Percentiles rank a stretch among this genome's conserved stretches.
phyloP scores from a whole-genome alignment of 1,284 basidiomycete species.

The Mrakiaceae sp. region DNA sequence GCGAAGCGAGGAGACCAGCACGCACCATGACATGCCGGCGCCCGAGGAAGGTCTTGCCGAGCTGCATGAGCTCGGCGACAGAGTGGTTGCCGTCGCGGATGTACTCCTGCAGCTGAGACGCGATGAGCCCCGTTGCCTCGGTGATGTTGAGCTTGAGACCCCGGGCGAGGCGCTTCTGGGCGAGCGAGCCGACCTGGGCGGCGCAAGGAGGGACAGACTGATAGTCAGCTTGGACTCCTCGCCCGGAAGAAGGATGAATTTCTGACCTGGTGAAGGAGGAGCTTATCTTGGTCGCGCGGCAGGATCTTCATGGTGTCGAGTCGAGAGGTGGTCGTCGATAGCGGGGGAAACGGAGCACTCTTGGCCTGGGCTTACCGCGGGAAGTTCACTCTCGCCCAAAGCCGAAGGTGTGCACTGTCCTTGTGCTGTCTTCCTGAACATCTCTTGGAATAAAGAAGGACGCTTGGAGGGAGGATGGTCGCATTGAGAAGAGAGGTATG shows the following conservation, averaged over 20 bases:
- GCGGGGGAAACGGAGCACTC: too few relatives aligned
- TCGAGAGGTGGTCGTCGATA: too few relatives aligned
- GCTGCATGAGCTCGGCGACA: constrained; percentile 82
- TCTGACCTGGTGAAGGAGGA: constrained; percentile 14
- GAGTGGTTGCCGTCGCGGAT: constrained; percentile 87
- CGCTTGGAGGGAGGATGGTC: too few relatives aligned
- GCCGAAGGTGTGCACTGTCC: too few relatives aligned
- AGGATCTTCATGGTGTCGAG: constrained; percentile 8
- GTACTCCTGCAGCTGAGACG: constrained; percentile 80
- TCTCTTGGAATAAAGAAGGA: too few relatives aligned
- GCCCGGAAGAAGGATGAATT: neutral
- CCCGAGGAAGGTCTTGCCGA: constrained; percentile 81
- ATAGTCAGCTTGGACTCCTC: neutral
- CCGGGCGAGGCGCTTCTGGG: constrained; percentile 86
- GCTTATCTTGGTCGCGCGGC: constrained; percentile 13
- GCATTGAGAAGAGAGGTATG: too few relatives aligned
- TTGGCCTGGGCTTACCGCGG: too few relatives aligned
- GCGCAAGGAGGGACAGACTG: neutral
- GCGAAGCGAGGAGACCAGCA: too few relatives aligned
- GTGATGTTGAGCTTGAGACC: constrained; percentile 75
- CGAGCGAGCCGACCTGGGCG: constrained; percentile 64
- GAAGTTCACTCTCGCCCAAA: too few relatives aligned
- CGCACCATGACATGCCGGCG: constrained; percentile 65
- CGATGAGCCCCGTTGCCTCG: constrained; percentile 83
- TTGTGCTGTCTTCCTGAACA: too few relatives aligned